A percentile compares a stretch with the other conserved stretches of the same genome.
Evolutionary conservation across 495 filamentous ascomycete genomes (phyloP).

Genomic region (Annulohypoxylon moriforme): DNA sequence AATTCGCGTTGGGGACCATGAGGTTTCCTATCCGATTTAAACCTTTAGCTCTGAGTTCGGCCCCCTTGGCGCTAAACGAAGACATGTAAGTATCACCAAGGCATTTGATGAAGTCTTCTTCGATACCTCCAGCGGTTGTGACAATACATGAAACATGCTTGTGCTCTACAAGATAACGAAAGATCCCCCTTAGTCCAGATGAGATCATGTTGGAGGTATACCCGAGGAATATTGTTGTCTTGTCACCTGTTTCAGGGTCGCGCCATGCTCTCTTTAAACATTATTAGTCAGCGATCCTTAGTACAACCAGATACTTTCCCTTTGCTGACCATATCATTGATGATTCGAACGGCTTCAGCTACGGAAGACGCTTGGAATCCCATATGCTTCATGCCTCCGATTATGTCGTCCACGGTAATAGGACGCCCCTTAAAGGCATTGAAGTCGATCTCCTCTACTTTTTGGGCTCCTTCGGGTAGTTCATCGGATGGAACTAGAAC

Average conservation of each 20-base stretch:
- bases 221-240: constrained; percentile 93
- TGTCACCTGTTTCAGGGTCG: constrained; percentile 75
- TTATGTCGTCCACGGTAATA: constrained; percentile 86
- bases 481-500: constrained; percentile 90
- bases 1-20: constrained; percentile 96
- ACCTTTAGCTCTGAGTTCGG: constrained; percentile 79
- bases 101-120: constrained; percentile 99
- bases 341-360: constrained; percentile 83
- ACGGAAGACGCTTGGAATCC: constrained; percentile 93
- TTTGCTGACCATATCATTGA: constrained; percentile 89
- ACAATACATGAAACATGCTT: constrained; percentile 91
- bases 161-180: constrained; percentile 93
- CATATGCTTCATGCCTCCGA: constrained; percentile 83
- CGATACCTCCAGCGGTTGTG: constrained; percentile 94
- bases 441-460: constrained; percentile 91
- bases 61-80: constrained; percentile 79
- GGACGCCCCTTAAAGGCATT: constrained; percentile 76
- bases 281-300: constrained; percentile 12
- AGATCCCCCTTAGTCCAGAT: constrained; percentile 88
- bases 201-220: constrained; percentile 98
- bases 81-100: constrained; percentile 93
- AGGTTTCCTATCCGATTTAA: constrained; percentile 97
- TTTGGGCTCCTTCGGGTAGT: constrained; percentile 75
- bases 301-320: constrained; percentile 18
- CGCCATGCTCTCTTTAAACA: constrained; percentile 73